phyloP scores from a whole-genome alignment of 805 yeast species.

The Clavispora vitiphila region DNA sequence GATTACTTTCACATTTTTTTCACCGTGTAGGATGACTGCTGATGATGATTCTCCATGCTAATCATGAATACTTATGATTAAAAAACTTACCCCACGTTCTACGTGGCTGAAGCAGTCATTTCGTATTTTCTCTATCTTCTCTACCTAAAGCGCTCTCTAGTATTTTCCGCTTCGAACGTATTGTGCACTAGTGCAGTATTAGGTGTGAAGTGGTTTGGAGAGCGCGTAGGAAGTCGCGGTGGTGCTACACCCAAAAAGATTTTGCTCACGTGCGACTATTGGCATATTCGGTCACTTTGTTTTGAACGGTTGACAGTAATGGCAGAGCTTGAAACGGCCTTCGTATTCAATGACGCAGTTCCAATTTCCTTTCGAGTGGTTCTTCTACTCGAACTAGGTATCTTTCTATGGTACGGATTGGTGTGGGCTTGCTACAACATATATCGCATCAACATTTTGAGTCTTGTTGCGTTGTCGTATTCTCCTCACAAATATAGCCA shows the following conservation, averaged over 20 bases:
- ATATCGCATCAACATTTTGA: conserved; percentile 41
- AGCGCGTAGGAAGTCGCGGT: too few relatives aligned
- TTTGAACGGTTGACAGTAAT: neutral
- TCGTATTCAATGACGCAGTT: conserved; percentile 23
- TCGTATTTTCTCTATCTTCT: neutral
- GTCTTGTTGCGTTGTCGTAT: conserved; percentile 39
- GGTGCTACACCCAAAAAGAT: neutral
- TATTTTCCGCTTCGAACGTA: too few relatives aligned
- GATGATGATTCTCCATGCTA: conserved; percentile 56
- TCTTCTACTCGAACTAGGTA: conserved; percentile 44
- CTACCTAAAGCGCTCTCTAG: neutral
- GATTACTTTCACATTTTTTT: neutral
- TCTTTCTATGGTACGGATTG: conserved; percentile 50
- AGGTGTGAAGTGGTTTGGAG: too few relatives aligned
- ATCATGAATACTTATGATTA: conserved; percentile 52
- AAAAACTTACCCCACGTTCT: conserved; percentile 31
- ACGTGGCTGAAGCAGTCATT: conserved; percentile 33
- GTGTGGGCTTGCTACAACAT: conserved; percentile 32
- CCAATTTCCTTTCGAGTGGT: conserved; percentile 45
- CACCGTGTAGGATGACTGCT: conserved; percentile 22
- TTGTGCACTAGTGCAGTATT: too few relatives aligned
- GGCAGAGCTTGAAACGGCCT: neutral
- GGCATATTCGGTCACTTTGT: neutral
- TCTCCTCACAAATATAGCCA: conserved; percentile 30
- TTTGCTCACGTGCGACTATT: neutral